These are phyloP conservation scores for Phytopythium oedochilum DNA, from an alignment of 352 stramenopile genomes.

Conservation along the genomic window DNA sequence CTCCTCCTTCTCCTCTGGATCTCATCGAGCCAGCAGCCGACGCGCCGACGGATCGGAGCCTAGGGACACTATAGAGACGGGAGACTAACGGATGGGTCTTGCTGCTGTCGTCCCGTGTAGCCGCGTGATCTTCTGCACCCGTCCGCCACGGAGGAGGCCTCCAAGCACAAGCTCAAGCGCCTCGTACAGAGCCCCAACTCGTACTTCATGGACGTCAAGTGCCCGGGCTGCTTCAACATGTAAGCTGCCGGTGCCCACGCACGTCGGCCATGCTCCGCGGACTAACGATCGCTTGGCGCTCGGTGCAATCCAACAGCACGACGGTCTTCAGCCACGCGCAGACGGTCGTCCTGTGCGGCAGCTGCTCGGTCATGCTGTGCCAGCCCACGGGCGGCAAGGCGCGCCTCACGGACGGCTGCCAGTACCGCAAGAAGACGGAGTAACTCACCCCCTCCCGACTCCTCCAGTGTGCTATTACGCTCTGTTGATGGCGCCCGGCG, in stretches of 20 bases:
- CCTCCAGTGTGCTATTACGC: constrained; percentile 5
- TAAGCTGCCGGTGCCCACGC: constrained; percentile 14
- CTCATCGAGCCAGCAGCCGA: neutral
- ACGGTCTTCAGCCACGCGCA: constrained; percentile 99
- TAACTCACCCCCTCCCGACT: constrained; percentile 52
- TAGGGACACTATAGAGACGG: no score
- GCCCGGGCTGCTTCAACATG: constrained; percentile 99
- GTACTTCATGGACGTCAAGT: constrained; percentile 99
- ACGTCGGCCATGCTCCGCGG: neutral
- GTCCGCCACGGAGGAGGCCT: constrained; percentile 91
- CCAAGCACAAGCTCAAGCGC: constrained; percentile 99
- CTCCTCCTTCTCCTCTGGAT: neutral
- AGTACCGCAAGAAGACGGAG: constrained; percentile 99
- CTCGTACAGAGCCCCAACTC: constrained; percentile 99
- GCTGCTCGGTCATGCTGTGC: constrained; percentile 98
- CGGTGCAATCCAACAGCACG: constrained; percentile 46
- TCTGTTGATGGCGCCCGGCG: constrained; percentile 1
- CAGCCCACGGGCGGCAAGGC: constrained; percentile 98
- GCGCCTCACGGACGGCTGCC: constrained; percentile 98
- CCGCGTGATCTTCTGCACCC: constrained; percentile 97
- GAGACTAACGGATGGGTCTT: constrained; percentile 2
- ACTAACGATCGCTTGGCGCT: neutral
- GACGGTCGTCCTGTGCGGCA: constrained; percentile 96
- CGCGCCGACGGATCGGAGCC: no score
- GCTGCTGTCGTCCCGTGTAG: constrained; percentile 28